These are phyloP conservation scores for Tirmania nivea DNA, from an alignment of 495 filamentous ascomycete genomes.

Conservation along the genomic window DNA sequence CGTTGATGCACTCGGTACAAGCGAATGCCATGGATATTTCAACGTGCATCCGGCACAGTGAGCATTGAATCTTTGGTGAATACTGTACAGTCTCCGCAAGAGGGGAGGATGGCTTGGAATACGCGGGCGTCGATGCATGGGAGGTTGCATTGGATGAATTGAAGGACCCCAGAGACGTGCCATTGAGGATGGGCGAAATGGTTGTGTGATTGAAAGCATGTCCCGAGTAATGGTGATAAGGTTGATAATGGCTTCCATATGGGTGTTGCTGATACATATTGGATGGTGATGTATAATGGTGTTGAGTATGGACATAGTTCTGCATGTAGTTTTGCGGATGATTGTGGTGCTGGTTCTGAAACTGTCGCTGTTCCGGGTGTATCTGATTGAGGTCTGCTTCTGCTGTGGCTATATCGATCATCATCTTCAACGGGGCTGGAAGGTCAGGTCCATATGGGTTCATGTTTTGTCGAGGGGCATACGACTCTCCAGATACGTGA, in stretches of 20 bases:
- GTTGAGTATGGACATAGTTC: too few species aligned
- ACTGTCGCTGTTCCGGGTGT: neutral
- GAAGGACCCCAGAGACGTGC: neutral
- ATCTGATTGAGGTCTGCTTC: neutral
- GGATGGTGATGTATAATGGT: too few species aligned
- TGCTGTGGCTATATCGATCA: neutral
- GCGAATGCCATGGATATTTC: conserved; percentile 10
- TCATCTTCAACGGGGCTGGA: neutral
- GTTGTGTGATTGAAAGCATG: neutral
- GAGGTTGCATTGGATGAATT: neutral
- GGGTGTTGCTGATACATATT: neutral
- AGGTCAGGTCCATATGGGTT: neutral
- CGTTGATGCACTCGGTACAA: conserved; percentile 18
- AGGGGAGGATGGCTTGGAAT: neutral
- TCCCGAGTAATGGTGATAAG: neutral
- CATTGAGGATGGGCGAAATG: neutral
- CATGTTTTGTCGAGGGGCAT: neutral
- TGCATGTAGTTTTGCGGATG: neutral
- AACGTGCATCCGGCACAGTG: neutral
- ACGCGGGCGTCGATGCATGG: neutral
- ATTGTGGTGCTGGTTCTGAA: neutral
- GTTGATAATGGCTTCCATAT: neutral
- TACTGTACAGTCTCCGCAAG: neutral
- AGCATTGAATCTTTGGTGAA: neutral
- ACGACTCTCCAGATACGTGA: neutral